These are phyloP conservation scores for Penicillium janthinellum DNA, from an alignment of 2,329 filamentous ascomycete genomes.

Conservation along the genomic window DNA sequence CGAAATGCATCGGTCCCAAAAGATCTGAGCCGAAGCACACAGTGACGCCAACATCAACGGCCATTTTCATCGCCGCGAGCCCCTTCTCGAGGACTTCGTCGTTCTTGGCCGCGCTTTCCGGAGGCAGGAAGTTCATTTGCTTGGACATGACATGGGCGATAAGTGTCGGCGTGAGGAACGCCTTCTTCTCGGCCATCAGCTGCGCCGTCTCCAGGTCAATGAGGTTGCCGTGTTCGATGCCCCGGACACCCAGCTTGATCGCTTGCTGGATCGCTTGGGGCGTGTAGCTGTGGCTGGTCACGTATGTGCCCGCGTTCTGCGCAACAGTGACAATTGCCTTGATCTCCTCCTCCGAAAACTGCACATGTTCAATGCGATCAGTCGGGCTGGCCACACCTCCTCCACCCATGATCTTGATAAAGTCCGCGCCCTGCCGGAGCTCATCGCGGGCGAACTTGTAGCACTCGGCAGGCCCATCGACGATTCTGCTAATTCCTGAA, in stretches of 20 bases:
- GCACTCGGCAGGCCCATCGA: constrained; percentile 59
- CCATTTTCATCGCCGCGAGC: constrained; percentile 51
- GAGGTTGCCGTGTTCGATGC: constrained; percentile 58
- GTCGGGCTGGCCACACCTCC: constrained; percentile 61
- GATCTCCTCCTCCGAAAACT: constrained; percentile 62
- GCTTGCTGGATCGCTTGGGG: constrained; percentile 57
- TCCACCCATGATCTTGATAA: constrained; percentile 64
- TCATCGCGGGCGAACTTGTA: constrained; percentile 56
- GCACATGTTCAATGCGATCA: constrained; percentile 55
- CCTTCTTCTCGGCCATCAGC: constrained; percentile 53
- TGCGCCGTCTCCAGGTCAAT: constrained; percentile 48
- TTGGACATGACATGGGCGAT: constrained; percentile 55
- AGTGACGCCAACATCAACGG: constrained; percentile 55
- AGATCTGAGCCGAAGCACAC: constrained; percentile 61
- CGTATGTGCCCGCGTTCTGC: constrained; percentile 52
- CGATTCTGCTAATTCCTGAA: constrained; percentile 45
- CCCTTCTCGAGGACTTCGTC: constrained; percentile 52
- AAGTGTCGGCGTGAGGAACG: constrained; percentile 58
- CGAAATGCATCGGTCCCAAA: constrained; percentile 52
- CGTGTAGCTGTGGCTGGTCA: constrained; percentile 62
- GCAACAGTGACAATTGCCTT: constrained; percentile 56
- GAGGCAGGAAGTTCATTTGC: constrained; percentile 33
- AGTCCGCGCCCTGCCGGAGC: constrained; percentile 59
- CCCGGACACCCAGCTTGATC: constrained; percentile 56
- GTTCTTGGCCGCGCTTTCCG: constrained; percentile 53